These are phyloP conservation scores for Gentiana macrophylla DNA, from an alignment of 257 asterid genomes.

Conservation along the genomic window DNA sequence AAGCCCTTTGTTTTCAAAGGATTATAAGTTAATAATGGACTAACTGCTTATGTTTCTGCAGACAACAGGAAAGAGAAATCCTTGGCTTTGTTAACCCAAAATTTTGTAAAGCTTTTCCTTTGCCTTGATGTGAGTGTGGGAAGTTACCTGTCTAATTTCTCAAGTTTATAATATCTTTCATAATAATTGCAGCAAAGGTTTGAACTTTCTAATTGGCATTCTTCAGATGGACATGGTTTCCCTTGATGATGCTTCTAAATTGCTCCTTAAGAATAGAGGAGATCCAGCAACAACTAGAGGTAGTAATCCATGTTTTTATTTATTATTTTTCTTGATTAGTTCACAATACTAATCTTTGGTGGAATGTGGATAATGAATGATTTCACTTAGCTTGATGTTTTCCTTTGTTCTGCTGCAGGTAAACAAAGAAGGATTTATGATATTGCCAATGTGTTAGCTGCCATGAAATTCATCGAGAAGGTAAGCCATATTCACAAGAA, in stretches of 20 bases:
- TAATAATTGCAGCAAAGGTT: too few relatives aligned
- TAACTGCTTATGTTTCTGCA: too few relatives aligned
- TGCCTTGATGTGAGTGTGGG: conserved; percentile 66
- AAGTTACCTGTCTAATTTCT: not conserved
- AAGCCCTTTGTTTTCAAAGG: not conserved
- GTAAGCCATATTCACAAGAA: conserved; percentile 16
- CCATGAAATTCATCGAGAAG: conserved; percentile 94
- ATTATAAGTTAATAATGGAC: too few relatives aligned
- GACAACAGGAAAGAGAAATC: conserved; percentile 84
- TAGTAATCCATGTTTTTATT: conserved; percentile 13
- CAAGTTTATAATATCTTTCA: not conserved
- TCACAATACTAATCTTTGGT: not conserved
- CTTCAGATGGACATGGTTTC: conserved; percentile 81
- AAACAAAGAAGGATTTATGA: conserved; percentile 90
- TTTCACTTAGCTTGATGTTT: conserved; percentile 10
- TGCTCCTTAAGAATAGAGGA: conserved; percentile 75
- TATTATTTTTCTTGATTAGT: not conserved
- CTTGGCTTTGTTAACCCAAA: conserved; percentile 88
- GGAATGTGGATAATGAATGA: not conserved
- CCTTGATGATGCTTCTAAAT: conserved; percentile 92
- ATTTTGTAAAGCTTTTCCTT: conserved; percentile 85
- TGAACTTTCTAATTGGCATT: too few relatives aligned
- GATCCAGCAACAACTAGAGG: conserved; percentile 91
- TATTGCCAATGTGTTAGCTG: conserved; percentile 87
- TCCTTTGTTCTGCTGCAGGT: conserved; percentile 38